Conservation (phyloP, 2,329 filamentous ascomycete genomes). For the Aureobasidium sp. region DNA sequence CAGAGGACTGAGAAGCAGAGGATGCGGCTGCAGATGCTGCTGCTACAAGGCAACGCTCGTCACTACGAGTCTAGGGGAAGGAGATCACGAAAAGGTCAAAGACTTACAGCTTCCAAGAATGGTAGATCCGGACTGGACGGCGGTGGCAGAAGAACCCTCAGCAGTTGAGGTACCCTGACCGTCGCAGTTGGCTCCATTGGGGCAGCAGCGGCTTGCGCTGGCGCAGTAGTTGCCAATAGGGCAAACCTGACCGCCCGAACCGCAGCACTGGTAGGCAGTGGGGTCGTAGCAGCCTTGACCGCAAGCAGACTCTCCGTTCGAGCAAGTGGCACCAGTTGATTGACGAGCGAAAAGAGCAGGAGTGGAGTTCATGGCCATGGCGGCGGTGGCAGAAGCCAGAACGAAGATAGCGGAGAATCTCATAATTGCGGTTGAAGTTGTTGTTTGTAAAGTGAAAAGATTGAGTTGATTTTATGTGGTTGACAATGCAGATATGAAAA, state of each 20-base stretch:
- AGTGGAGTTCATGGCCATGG: not conserved
- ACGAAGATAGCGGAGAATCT: slow-evolving; percentile 1
- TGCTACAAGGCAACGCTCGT: not conserved
- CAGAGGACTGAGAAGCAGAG: not conserved
- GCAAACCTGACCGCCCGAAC: not conserved
- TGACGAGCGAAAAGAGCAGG: slow-evolving; percentile 11
- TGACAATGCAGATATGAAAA: not conserved
- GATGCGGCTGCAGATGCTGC: not conserved
- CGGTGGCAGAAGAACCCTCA: not conserved
- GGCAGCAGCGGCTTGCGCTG: not conserved
- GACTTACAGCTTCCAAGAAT: slow-evolving; percentile 14
- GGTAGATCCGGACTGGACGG: not conserved
- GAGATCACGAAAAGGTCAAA: not conserved
- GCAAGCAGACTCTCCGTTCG: slow-evolving; percentile 4
- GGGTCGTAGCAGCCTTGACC: slow-evolving; percentile 14
- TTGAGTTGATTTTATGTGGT: not conserved
- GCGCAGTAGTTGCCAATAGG: not conserved
- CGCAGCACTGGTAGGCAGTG: not conserved
- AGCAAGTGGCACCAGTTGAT: not conserved
- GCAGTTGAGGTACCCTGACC: slow-evolving; percentile 12
- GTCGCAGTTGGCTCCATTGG: slow-evolving; percentile 11
- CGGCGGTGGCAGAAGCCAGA: slow-evolving; percentile 7
- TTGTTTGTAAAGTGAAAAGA: not conserved
- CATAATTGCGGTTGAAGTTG: not conserved
- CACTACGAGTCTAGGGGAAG: not conserved